These are phyloP conservation scores for Aspergillus wentii DNA, from an alignment of 495 filamentous ascomycete species.

Conservation along the genomic window DNA sequence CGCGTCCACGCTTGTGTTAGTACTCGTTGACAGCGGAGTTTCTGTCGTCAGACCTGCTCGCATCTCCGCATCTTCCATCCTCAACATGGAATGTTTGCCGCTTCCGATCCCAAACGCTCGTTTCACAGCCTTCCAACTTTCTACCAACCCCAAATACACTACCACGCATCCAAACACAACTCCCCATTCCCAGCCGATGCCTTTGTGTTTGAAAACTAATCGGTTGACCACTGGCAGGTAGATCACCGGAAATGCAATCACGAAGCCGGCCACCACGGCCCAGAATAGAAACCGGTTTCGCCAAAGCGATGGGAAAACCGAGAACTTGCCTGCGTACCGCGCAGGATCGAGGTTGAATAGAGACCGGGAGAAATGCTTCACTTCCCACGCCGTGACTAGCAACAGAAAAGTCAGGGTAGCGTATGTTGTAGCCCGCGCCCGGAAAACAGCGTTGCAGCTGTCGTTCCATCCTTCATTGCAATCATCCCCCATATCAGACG, in stretches of 20 bases:
- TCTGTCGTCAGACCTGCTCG: slow-evolving; percentile 18
- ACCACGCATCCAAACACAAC: slow-evolving; percentile 54
- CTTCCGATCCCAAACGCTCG: slow-evolving; percentile 36
- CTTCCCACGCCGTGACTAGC: slow-evolving; percentile 70
- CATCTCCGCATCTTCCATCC: slow-evolving; percentile 28
- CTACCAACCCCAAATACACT: slow-evolving; percentile 56
- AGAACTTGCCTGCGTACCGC: slow-evolving; percentile 35
- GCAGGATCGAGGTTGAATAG: slow-evolving; percentile 63
- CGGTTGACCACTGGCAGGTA: slow-evolving; percentile 68
- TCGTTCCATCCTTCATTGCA: slow-evolving; percentile 59
- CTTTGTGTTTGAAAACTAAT: slow-evolving; percentile 69
- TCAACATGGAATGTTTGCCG: slow-evolving; percentile 27
- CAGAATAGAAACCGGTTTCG: slow-evolving; percentile 71
- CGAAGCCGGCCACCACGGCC: slow-evolving; percentile 60
- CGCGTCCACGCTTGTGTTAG: slow-evolving; percentile 30
- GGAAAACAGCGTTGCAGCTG: slow-evolving; percentile 61
- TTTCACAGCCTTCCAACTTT: slow-evolving; percentile 66
- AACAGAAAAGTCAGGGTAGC: slow-evolving; percentile 71
- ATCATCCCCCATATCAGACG: slow-evolving; percentile 54
- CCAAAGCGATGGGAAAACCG: slow-evolving; percentile 62
- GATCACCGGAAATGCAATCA: slow-evolving; percentile 66
- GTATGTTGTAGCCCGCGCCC: slow-evolving; percentile 72
- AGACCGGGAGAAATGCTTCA: slow-evolving; percentile 64
- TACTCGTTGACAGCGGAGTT: slow-evolving; percentile 23
- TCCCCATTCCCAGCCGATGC: slow-evolving; percentile 72